Percentiles rank a stretch among this genome's conserved stretches.
These are phyloP conservation scores for Oidiodendron maius DNA, from an alignment of 495 filamentous ascomycete species.

Conservation along the genomic window DNA sequence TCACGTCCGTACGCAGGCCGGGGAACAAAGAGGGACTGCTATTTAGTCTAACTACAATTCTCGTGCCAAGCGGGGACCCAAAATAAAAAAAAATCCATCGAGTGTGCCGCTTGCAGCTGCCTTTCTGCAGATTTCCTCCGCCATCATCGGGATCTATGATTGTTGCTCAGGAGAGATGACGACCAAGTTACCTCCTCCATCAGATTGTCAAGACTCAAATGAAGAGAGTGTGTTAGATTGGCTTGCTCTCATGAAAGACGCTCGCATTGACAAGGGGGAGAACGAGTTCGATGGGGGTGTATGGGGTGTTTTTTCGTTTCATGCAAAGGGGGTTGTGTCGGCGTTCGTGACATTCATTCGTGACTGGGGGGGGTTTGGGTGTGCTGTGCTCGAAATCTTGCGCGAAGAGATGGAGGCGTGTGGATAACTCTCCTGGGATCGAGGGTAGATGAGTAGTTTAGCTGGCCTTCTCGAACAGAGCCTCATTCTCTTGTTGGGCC, in stretches of 20 bases:
- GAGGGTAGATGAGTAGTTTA: conserved; percentile 19
- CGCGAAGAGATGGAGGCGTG: background rate
- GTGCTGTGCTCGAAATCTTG: conserved; percentile 6
- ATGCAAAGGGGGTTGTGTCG: conserved; percentile 18
- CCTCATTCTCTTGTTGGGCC: conserved; percentile 94
- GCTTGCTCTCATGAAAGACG: conserved; percentile 11
- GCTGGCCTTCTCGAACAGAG: conserved; percentile 63
- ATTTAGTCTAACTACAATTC: conserved; percentile 28
- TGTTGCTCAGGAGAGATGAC: conserved; percentile 5
- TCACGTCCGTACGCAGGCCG: background rate
- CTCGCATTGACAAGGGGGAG: no score
- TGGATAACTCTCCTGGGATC: no score
- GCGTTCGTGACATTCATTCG: conserved; percentile 19
- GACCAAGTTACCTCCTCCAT: conserved; percentile 14
- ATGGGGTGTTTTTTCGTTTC: no score
- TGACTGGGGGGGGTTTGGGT: conserved; percentile 10
- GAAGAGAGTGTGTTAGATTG: conserved; percentile 5
- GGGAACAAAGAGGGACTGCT: conserved; percentile 24
- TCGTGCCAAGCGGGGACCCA: conserved; percentile 11
- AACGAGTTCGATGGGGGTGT: no score
- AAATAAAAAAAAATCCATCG: conserved; percentile 10
- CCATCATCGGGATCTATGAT: conserved; percentile 21
- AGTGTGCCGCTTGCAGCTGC: no score
- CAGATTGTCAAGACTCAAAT: conserved; percentile 9
- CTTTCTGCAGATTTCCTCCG: no score